These are phyloP conservation scores for Polyporus arcularius DNA, from an alignment of 768 basidiomycete species.

Conservation along the genomic window DNA sequence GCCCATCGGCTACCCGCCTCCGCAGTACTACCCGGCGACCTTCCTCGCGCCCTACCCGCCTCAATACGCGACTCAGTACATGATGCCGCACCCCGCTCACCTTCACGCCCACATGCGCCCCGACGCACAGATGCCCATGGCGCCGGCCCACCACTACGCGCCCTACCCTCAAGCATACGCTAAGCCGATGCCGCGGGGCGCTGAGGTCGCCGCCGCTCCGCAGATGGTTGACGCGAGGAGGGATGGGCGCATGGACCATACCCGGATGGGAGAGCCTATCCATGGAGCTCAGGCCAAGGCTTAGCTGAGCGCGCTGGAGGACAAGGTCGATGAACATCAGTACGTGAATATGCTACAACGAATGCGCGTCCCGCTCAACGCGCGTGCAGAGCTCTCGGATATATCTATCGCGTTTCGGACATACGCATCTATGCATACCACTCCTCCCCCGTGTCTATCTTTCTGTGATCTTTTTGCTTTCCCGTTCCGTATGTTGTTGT, in stretches of 20 bases:
- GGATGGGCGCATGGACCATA: slow-evolving; percentile 16
- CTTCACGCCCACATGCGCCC: slow-evolving; percentile 13
- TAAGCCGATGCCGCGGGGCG: slow-evolving; percentile 40
- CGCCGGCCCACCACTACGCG: slow-evolving; percentile 34
- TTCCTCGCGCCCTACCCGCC: slow-evolving; percentile 43
- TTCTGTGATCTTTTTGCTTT: slow-evolving; percentile 2
- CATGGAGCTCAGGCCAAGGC: slow-evolving; percentile 8
- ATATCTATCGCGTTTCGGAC: neutral
- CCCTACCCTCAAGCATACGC: slow-evolving; percentile 40
- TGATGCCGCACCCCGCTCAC: slow-evolving; percentile 36
- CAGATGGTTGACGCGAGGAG: slow-evolving; percentile 18
- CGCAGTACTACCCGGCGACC: slow-evolving; percentile 49
- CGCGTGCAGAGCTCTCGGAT: neutral
- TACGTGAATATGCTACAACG: neutral
- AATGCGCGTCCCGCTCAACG: neutral
- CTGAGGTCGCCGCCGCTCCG: slow-evolving; percentile 16
- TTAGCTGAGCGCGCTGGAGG: neutral
- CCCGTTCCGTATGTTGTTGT: slow-evolving; percentile 1
- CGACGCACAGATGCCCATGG: slow-evolving; percentile 16
- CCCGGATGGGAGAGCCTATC: slow-evolving; percentile 3
- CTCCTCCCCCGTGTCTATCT: neutral
- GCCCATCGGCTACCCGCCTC: slow-evolving; percentile 39
- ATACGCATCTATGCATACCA: slow-evolving; percentile 4
- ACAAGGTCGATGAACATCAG: neutral
- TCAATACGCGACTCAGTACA: slow-evolving; percentile 48